phyloP scores from a whole-genome alignment of 2,329 filamentous ascomycete genomes.

The Herpotrichia juniperi region DNA sequence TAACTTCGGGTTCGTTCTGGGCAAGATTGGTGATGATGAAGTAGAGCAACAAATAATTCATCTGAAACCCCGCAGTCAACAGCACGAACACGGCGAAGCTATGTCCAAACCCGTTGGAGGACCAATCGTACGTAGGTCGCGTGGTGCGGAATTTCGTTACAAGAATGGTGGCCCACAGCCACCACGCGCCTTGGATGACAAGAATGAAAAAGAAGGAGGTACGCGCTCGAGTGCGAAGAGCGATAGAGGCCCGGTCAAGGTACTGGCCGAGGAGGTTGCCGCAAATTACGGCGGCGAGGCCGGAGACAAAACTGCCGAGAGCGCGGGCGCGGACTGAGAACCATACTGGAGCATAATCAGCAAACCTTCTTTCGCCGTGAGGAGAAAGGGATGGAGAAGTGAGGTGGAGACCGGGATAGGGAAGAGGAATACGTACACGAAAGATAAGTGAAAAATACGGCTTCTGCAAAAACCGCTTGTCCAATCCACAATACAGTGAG shows the following conservation, averaged over 20 bases:
- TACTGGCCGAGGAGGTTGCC: slow-evolving; percentile 72
- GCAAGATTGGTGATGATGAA: slow-evolving; percentile 74
- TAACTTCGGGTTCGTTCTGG: slow-evolving; percentile 65
- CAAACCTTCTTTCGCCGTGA: slow-evolving; percentile 7
- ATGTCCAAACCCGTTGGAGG: slow-evolving; percentile 65
- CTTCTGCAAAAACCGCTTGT: slow-evolving; percentile 73
- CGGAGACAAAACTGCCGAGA: slow-evolving; percentile 72
- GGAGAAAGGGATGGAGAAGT: slow-evolving; percentile 11
- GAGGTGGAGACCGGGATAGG: not conserved
- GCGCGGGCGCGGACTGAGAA: slow-evolving; percentile 73
- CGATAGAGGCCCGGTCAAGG: slow-evolving; percentile 63
- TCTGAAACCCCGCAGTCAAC: slow-evolving; percentile 70
- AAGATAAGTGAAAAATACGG: slow-evolving; percentile 74
- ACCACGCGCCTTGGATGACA: slow-evolving; percentile 70
- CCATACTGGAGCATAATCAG: slow-evolving; percentile 56
- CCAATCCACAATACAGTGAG: slow-evolving; percentile 71
- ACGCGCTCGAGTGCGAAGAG: slow-evolving; percentile 62
- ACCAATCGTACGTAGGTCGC: slow-evolving; percentile 71
- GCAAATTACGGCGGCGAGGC: slow-evolving; percentile 67
- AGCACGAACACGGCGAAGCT: slow-evolving; percentile 73
- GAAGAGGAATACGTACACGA: slow-evolving; percentile 39
- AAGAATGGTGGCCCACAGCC: slow-evolving; percentile 72
- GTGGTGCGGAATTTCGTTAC: slow-evolving; percentile 65
- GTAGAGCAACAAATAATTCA: slow-evolving; percentile 78
- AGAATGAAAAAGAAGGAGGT: slow-evolving; percentile 61